Base-by-base conservation (phyloP, 208 protist species). In the Trypanosoma lewisi region DNA sequence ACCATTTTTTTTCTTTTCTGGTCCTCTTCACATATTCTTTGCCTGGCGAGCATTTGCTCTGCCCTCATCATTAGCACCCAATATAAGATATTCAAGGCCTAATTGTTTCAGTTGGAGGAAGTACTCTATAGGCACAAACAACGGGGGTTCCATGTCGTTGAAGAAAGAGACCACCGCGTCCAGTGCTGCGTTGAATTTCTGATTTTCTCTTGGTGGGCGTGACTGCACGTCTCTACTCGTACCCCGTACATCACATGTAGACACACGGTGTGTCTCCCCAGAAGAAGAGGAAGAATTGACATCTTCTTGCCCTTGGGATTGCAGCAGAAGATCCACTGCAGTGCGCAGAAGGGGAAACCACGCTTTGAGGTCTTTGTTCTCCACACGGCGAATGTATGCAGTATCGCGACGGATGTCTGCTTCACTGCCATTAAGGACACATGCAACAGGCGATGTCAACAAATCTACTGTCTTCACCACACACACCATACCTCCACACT, bases 401-500 rank as follows among this genome's bases (percentile, higher is more conserved):
- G 57, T 59, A 55, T 82, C 76, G 16, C 62, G 62, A 28, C 30
- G 37, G 54, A 82, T 63, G 19, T 75, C 83, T 8, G 12, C 73
- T 33, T 60, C 48, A 3, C 64, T 28, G 2, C 85, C 89, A 27
- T 85, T 70, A 63, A 95, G 58, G 3, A 95, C 78, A 47, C 74
- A 81, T 3, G 85, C 82, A 16, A 77, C 76, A 33, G 89, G 89
- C 7, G 77, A 91, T 21, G 82, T 85, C 50, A 89, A 82, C 19
- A 95, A 77, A 45, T 95, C 89, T 19, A 83, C 58, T 11, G 89
- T 95, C 31, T 81, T 73, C 9, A 34, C 25, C 37, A 91, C 70
- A 30, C 48, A 37, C 11, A 69, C 55, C n/a, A 85, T 37, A 36
- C 34, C 61, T 19, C 70, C 70, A 12, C 60, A 44, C 8, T 57